Conservation (phyloP, 345 rosid genomes). For the Eucalyptus fibrosa region DNA sequence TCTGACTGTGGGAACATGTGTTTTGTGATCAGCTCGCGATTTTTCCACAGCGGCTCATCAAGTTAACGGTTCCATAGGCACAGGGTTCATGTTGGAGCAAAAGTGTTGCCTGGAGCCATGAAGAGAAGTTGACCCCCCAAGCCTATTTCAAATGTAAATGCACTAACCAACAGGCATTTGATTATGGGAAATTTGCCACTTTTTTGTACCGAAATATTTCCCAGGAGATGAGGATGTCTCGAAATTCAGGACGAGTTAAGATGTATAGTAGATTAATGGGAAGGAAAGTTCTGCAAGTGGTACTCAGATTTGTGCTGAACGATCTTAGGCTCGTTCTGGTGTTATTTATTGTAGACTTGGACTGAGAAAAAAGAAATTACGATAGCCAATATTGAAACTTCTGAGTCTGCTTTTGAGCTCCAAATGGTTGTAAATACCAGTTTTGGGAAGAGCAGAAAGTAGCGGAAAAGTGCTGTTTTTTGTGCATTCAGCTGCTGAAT, state of each 20-base stretch:
- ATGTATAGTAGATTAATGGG: neutral
- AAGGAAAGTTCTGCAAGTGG: neutral
- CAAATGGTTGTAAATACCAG: neutral
- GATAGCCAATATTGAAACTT: neutral
- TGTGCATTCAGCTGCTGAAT: neutral
- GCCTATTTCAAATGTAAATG: neutral
- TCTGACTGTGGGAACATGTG: neutral
- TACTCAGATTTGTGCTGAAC: neutral
- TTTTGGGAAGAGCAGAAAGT: neutral
- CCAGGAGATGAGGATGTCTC: neutral
- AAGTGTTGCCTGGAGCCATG: neutral
- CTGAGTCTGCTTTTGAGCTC: neutral
- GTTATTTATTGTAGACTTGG: neutral
- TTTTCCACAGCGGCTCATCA: neutral
- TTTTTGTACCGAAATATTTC: neutral
- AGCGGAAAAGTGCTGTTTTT: neutral
- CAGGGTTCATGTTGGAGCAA: neutral
- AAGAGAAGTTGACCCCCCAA: neutral
- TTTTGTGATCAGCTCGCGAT: neutral
- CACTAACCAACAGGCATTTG: neutral
- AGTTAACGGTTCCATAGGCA: neutral
- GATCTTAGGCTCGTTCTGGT: neutral
- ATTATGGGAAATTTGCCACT: neutral
- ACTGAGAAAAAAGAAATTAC: neutral
- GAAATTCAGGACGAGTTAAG: neutral